Base-by-base conservation (phyloP, 2,329 filamentous ascomycete genomes). In the Grosmannia serpens region DNA sequence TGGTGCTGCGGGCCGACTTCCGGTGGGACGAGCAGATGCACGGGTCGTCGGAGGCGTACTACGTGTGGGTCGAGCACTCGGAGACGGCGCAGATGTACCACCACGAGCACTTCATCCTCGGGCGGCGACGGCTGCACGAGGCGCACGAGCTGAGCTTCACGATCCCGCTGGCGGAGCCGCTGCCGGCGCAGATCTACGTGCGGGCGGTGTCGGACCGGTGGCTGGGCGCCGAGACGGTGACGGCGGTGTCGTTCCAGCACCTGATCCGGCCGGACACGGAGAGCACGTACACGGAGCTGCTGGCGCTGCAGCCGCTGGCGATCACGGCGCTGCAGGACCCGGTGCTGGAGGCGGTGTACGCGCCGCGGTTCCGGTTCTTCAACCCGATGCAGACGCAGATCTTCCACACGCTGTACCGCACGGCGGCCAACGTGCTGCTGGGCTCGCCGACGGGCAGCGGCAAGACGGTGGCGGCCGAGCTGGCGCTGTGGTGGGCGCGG, bases 401-500 rank as follows among this genome's bases (percentile, higher is more conserved):
- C 56, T 99, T 99, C 73, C 94, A 99, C 67, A 92, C 90, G 17
- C 81, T 99, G 38, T 99, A 99, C 64, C 87, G 97, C 69, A 96
- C 94, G 0, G 73, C 88, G 9, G 87, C 89, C 52, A 99, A 99
- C 68, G 91, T 99, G 5, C 80, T 99, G 3, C 81, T 99, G 10
- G 94, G 95, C 9, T 97, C 94, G 2, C 95, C 94, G 0, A 99
- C 95, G 0, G 94, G 94, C 59, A 96, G 91, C 77, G 94, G 94
- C 60, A 99, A 99, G 77, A 99, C 95, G 0, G 88, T 99, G 47
- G 94, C 95, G 22, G 91, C 89, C 54, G 94, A 99, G 69, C 75
- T 99, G 61, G 91, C 95, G 29, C 97, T 99, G 92, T 99, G 95
- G 95, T 96, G 91, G 91, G 92, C 94, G 3, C 97, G 99, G 74